Base-by-base conservation (phyloP, 306 rosid genomes). In the Malus fusca region DNA sequence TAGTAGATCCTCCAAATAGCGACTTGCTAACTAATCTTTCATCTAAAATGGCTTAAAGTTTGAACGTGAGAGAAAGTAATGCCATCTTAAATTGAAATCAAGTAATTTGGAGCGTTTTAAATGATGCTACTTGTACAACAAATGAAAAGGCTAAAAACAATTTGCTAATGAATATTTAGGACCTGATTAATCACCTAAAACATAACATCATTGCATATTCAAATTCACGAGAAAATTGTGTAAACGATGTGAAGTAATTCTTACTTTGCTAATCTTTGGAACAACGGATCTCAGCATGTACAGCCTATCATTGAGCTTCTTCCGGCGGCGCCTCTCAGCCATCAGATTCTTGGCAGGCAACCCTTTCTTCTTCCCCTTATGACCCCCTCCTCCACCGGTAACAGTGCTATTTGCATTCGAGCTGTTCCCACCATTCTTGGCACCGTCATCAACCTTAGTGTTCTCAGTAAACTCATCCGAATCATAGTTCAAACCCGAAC, bases 271-370 rank as follows among this genome's bases (percentile, higher is more conserved):
- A 73, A 96, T 96, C 78, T 96, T 96, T 2, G 99, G 99, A 65
- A 96, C 99, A 66, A 96, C 97, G 48, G 99, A 96, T 86, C 99
- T 86, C 65, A 96, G 96, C 97, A 96, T 90, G 80, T 96, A 96
- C 77, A 96, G 86, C 82, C 99, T 85, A 79, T 96, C 99, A 80
- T 96, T 96, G 46, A 96, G 96, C 77, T 92, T 96, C 96, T 96
- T 92, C 83, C 99, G 77, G 8, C 99, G 92, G 55, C 99, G 90
- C 81, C 99, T 87, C 89, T 96, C 99, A 0, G 99, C 99, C 99
- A 95, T 95, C 70, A 95, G 90, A 85, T 95, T 95, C 73, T 95
- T 95, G 0, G 99, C 97, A 0, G 99, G 99, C 23, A 89, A 12
- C 22, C 97, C 97, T 40, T 96, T 96, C 88, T 89, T 96, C 96